These are phyloP conservation scores for Sanguinoderma infundibulare DNA, from an alignment of 1,284 basidiomycete species.

Conservation along the genomic window DNA sequence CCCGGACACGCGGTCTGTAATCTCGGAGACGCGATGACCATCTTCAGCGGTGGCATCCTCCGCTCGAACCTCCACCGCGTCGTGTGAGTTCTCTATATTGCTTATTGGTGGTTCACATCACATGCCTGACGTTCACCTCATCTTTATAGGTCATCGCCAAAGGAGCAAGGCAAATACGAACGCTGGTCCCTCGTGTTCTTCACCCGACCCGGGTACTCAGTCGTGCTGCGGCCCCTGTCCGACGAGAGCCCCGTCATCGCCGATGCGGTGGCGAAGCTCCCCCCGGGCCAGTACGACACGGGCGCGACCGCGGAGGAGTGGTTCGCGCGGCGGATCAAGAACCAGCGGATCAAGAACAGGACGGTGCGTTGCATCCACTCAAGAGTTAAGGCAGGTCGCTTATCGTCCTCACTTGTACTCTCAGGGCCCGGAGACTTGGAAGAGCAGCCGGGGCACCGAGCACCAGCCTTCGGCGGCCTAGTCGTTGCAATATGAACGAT, in stretches of 20 bases:
- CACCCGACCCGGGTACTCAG: slow-evolving; percentile 39
- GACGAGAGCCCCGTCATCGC: slow-evolving; percentile 34
- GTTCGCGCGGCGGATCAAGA: slow-evolving; percentile 36
- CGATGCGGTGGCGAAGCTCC: slow-evolving; percentile 29
- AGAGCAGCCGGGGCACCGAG: slow-evolving; percentile 36
- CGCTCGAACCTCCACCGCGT: slow-evolving; percentile 43
- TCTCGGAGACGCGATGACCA: slow-evolving; percentile 46
- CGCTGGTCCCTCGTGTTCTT: slow-evolving; percentile 47
- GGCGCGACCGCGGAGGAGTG: slow-evolving; percentile 35
- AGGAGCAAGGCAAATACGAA: slow-evolving; percentile 36
- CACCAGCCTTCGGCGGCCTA: slow-evolving; percentile 25
- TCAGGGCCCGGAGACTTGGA: slow-evolving; percentile 38
- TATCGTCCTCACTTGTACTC: not conserved
- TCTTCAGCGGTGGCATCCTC: slow-evolving; percentile 47
- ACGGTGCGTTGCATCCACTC: not conserved
- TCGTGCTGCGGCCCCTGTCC: slow-evolving; percentile 30
- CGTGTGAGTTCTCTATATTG: slow-evolving; percentile 29
- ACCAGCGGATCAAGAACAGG: slow-evolving; percentile 34
- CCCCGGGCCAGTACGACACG: slow-evolving; percentile 27
- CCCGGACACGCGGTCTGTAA: slow-evolving; percentile 44
- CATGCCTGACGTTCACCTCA: not conserved
- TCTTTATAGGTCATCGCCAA: slow-evolving; percentile 32
- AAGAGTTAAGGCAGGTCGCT: not conserved
- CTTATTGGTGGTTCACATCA: not conserved
- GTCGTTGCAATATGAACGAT: no score